Base-by-base conservation (phyloP, 2,329 filamentous ascomycete genomes). In the Monilinia aucupariae region DNA sequence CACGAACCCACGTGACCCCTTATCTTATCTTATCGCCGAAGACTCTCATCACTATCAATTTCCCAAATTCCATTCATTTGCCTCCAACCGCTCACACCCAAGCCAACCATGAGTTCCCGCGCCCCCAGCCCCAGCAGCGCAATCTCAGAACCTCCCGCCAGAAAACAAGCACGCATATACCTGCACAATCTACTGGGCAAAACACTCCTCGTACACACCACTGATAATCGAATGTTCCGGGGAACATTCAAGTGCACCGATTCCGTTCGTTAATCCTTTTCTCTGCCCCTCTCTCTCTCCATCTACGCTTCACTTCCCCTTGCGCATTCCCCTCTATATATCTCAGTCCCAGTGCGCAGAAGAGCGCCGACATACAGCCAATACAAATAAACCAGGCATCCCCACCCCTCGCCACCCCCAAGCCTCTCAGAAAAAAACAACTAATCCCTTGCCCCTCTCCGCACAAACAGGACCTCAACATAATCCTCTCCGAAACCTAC, bases 161-260 rank as follows among this genome's bases (percentile, higher is more conserved):
- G 41, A 81, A 82, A 69, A 74, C 78, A 83, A 70, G 82, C 84
- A 25, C 77, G 78, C 63, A 71, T 75, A 50, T 90, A 83, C 71
- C 80, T 91, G 34, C 75, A 76, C 41, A 84, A 86, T 30, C 83
- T 96, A 58, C 79, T 96, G 59, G 90, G 90, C 75, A 90, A 90
- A 74, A 90, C 85, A 47, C 78, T 97, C 41, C 87, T 92, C 64
- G 79, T 97, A 61, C 84, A 89, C 70, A 90, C 89, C 17, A 90
- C 86, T 5, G 93, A 97, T 74, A 85, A 85, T 20, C 90, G 94
- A 65, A 86, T 96, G 75, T 99, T 97, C 75, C 85, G 92, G 62
- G 94, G 94, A 25, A 82, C 86, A 67, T 90, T 99, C 78, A 97
- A 96, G 77, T 99, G 94, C 79, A 97, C 92, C 37, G 94, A 99